phyloP scores from a whole-genome alignment of 2,329 filamentous ascomycete species.

The Gremmenia infestans region DNA sequence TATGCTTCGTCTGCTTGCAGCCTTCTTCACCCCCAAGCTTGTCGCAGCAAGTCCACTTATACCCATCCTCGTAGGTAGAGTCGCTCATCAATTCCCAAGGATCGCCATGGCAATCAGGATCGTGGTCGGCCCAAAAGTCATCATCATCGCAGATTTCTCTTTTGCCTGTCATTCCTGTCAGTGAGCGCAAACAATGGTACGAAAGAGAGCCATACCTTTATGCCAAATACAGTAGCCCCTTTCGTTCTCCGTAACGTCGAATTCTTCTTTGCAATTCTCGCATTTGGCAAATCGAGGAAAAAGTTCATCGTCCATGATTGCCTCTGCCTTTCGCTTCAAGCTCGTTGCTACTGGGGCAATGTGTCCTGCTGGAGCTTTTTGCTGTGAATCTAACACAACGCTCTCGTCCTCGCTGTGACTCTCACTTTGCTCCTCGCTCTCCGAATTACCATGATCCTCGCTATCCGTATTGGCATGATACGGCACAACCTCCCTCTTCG shows the following conservation, averaged over 20 bases:
- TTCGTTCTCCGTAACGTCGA: conserved; percentile 5
- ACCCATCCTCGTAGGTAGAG: conserved; percentile 6
- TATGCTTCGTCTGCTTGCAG: conserved; percentile 8
- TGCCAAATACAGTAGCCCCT: conserved; percentile 10
- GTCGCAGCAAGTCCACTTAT: conserved; percentile 11
- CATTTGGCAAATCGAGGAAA: conserved; percentile 4
- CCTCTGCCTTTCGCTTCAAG: conserved; percentile 1
- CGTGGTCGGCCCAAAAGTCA: conserved; percentile 13
- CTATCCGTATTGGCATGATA: conserved; percentile 2
- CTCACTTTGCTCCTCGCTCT: neutral
- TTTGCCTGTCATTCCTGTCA: neutral
- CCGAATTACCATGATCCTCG: neutral
- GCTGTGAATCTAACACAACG: neutral
- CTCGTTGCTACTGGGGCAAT: neutral
- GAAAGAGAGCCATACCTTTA: neutral
- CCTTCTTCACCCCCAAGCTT: conserved; percentile 2
- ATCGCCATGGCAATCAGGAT: conserved; percentile 6
- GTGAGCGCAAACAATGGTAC: too few relatives aligned
- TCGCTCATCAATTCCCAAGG: conserved; percentile 4
- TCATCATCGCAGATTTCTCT: conserved; percentile 5
- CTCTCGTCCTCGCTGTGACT: neutral
- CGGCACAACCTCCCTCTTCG: neutral
- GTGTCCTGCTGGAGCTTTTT: neutral
- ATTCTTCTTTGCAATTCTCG: conserved; percentile 11
- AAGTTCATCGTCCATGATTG: conserved; percentile 1